These are phyloP conservation scores for Pyricularia sp. DNA, from an alignment of 2,329 filamentous ascomycete genomes.

Conservation along the genomic window DNA sequence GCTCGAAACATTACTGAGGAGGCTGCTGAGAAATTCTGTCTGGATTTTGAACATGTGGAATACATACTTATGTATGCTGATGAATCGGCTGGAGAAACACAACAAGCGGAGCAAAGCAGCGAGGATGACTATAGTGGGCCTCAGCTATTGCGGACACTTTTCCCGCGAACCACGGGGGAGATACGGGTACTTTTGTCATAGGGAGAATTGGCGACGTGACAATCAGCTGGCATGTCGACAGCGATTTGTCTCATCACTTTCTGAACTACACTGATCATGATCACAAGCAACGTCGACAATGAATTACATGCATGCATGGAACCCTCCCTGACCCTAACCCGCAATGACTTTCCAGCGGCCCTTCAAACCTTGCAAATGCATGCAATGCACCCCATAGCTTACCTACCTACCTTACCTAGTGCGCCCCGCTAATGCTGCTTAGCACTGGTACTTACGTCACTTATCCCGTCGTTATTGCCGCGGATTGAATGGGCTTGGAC, in stretches of 20 bases:
- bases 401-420: no score
- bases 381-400: neutral
- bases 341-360: neutral
- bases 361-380: neutral
- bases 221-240: neutral
- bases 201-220: conserved; percentile 12
- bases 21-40: conserved; percentile 72
- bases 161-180: conserved; percentile 47
- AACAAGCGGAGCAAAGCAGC: conserved; percentile 5
- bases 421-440: neutral
- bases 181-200: conserved; percentile 46
- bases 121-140: conserved; percentile 12
- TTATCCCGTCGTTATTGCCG: neutral
- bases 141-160: conserved; percentile 28
- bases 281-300: neutral
- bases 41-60: conserved; percentile 59
- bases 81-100: conserved; percentile 15
- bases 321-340: neutral
- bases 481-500: neutral
- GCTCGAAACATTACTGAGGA: conserved; percentile 68
- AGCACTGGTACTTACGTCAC: neutral
- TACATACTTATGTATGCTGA: conserved; percentile 32
- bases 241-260: neutral
- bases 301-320: neutral
- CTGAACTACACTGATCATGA: neutral